These are phyloP conservation scores for Streptanthus diversifolius DNA, from an alignment of 345 rosid genomes.

Conservation along the genomic window DNA sequence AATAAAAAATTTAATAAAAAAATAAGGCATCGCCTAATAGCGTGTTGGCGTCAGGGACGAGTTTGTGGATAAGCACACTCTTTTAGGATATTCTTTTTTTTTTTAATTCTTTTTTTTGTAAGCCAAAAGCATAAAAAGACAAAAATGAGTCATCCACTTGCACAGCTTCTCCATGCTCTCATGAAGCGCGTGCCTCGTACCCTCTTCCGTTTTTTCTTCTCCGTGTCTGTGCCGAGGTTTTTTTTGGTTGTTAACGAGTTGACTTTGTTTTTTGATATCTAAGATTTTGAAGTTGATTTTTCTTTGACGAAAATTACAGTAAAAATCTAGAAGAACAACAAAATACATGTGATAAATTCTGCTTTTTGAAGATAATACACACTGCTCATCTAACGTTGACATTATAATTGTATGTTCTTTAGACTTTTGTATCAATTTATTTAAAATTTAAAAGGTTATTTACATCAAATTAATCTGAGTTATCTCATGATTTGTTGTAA, in stretches of 20 bases:
- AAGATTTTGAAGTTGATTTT: constrained; percentile 14
- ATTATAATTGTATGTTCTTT: neutral
- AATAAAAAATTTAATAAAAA: neutral
- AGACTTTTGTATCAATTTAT: neutral
- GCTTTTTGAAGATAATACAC: neutral
- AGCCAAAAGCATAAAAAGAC: neutral
- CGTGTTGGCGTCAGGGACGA: constrained; percentile 29
- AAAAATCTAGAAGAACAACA: constrained; percentile 13
- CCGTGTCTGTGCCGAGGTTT: constrained; percentile 30
- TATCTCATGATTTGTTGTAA: neutral
- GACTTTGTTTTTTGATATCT: neutral
- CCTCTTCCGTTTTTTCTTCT: neutral
- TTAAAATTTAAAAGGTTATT: neutral
- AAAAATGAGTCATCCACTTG: constrained; percentile 15
- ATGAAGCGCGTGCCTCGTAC: neutral
- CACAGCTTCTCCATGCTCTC: neutral
- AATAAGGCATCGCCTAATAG: constrained; percentile 16
- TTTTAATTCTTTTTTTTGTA: neutral
- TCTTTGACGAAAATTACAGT: neutral
- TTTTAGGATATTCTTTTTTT: neutral
- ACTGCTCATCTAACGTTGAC: neutral
- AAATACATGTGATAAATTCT: neutral
- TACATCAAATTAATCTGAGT: neutral
- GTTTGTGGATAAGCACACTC: constrained; percentile 28
- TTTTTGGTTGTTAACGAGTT: constrained; percentile 5